Base-by-base conservation (phyloP, 106 monocot genomes). In the Xerophyta viscosa region DNA sequence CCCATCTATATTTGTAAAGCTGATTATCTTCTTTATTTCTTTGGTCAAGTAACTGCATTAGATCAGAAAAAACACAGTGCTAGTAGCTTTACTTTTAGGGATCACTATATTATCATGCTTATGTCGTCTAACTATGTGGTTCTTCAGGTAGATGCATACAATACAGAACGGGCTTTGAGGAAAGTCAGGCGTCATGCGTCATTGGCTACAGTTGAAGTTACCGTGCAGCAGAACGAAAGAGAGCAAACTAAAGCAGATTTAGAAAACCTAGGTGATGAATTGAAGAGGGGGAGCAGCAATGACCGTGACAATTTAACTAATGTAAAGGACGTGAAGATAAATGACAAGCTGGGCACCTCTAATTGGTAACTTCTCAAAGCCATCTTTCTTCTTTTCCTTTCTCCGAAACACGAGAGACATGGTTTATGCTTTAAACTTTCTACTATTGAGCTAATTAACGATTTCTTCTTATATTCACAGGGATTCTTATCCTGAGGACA, bases 401-500 rank as follows among this genome's bases (percentile, higher is more conserved):
- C n/a, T n/a, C n/a, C n/a, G 27, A 20, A 28, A n/a, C 1, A 24
- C 22, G 30, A 24, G 21, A 15, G 14, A 48, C 20, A 21, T 2
- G n/a, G n/a, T n/a, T n/a, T n/a, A n/a, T n/a, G n/a, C 8, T 50
- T 37, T 45, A 1, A 2, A 39, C 10, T 39, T 12, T 7, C 39
- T 39, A 12, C 3, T 46, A 46, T 44, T 46, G 46, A 46, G 15
- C 4, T 46, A 46, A 20, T 14, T 9, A 49, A 15, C 11, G n/a
- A n/a, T n/a, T n/a, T n/a, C n/a, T n/a, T n/a, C 14, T 26, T 51
- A 13, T 41, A 12, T 64, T 60, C 29, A 31, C 57, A 86, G 86
- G 86, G 81, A 86, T 46, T 81, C 86, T 41, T 86, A 86, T 37
- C 67, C 64, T 9, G 67, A 33, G 46, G 67, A 50, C 15, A 44